Evolutionary conservation across 257 asterid species (phyloP).

Genomic region (Coffea canephora): DNA sequence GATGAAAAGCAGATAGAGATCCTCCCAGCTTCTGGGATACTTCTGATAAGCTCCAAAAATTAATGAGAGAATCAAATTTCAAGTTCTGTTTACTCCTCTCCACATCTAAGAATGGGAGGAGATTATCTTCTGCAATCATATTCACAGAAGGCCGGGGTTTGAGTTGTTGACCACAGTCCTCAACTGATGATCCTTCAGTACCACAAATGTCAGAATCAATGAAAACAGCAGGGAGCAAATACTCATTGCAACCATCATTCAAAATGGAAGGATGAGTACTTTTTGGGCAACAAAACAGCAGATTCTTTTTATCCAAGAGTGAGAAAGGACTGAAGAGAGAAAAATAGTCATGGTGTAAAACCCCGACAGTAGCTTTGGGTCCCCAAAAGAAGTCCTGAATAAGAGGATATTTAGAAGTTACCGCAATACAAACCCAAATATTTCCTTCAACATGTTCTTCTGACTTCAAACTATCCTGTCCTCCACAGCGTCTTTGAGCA

Average conservation of each 20-base stretch:
- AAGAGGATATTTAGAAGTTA: conserved; percentile 43
- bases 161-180: conserved; percentile 22
- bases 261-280: conserved; percentile 18
- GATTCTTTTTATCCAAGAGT: conserved; percentile 33
- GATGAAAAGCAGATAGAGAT: conserved; percentile 69
- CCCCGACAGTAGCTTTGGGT: conserved; percentile 65
- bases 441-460: conserved; percentile 48
- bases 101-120: conserved; percentile 28
- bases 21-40: conserved; percentile 77
- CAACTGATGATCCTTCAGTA: conserved; percentile 21
- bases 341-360: conserved; percentile 62
- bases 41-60: conserved; percentile 71
- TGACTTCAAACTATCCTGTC: conserved; percentile 56
- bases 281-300: conserved; percentile 18
- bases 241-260: conserved; percentile 28
- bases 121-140: conserved; percentile 29
- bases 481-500: conserved; percentile 56
- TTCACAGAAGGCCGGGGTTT: conserved; percentile 32
- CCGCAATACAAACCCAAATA: conserved; percentile 79
- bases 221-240: conserved; percentile 22
- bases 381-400: conserved; percentile 84
- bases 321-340: conserved; percentile 64
- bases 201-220: conserved; percentile 26
- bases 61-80: conserved; percentile 29
- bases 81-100: conserved; percentile 29